Conservation (phyloP, 495 filamentous ascomycete species). For the Niebla homalea region DNA sequence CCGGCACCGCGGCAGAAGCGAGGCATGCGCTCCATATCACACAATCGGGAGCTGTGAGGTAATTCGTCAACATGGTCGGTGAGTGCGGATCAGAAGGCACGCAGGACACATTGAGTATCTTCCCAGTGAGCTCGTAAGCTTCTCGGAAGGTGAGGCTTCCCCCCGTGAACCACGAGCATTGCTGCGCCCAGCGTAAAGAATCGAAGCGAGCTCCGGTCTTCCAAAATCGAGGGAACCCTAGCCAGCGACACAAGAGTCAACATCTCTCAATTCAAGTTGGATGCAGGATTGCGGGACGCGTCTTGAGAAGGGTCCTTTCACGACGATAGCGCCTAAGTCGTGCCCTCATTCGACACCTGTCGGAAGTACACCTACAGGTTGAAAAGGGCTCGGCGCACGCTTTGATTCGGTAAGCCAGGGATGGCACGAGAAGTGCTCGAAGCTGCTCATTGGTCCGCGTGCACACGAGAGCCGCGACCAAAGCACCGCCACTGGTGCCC, state of each 20-base stretch:
- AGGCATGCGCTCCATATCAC: constrained; percentile 97
- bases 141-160: constrained; percentile 89
- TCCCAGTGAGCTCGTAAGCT: constrained; percentile 85
- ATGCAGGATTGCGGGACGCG: no score
- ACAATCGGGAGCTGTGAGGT: constrained; percentile 86
- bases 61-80: constrained; percentile 83
- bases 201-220: constrained; percentile 72
- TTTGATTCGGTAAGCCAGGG: constrained; percentile 68
- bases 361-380: constrained; percentile 39
- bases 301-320: no score
- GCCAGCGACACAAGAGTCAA: no score
- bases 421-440: constrained; percentile 69
- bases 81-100: constrained; percentile 95
- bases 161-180: constrained; percentile 75
- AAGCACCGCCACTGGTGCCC: constrained; percentile 84
- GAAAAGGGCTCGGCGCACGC: constrained; percentile 69
- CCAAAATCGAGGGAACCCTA: no score
- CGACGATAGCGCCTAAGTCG: no score
- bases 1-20: constrained; percentile 89
- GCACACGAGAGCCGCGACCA: constrained; percentile 77
- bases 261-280: no score
- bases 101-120: constrained; percentile 90
- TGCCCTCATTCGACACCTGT: no score
- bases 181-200: constrained; percentile 76
- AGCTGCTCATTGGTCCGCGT: constrained; percentile 88